Evolutionary conservation across 768 basidiomycete species (phyloP).

Genomic region (Mrakia hoshinonis): DNA sequence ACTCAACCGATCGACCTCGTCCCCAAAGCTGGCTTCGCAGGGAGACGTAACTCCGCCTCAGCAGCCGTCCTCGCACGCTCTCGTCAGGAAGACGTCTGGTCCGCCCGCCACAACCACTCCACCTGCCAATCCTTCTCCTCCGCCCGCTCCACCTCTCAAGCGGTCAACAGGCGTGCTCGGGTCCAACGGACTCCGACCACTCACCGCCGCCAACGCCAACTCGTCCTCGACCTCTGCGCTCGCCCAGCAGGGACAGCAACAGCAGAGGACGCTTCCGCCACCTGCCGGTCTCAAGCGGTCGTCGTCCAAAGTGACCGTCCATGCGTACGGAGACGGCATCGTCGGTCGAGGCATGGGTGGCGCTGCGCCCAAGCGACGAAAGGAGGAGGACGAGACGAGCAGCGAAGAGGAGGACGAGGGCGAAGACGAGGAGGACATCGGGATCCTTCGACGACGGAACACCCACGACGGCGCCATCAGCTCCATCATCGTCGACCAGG

Average conservation of each 20-base stretch:
- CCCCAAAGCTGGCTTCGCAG: constrained; percentile 15
- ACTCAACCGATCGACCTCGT: constrained; percentile 12
- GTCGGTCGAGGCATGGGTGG: constrained; percentile 7
- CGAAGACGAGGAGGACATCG: constrained; percentile 11
- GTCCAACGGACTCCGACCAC: constrained; percentile 18
- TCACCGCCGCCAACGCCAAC: constrained; percentile 13
- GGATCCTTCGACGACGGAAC: constrained; percentile 17
- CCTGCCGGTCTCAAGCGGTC: background rate
- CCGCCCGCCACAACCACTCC: background rate
- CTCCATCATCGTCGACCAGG: constrained; percentile 10
- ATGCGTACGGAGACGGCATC: constrained; percentile 8
- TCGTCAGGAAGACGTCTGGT: background rate
- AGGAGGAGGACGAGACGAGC: background rate
- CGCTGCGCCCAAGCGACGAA: background rate
- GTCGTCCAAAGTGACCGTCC: constrained; percentile 8
- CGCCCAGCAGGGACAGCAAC: background rate
- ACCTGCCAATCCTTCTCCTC: background rate
- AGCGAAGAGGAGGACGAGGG: constrained; percentile 8
- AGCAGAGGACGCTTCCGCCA: background rate
- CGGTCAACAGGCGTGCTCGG: constrained; percentile 15
- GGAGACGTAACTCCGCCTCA: background rate
- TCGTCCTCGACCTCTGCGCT: background rate
- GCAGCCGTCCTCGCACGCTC: background rate
- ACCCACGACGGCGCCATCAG: constrained; percentile 18
- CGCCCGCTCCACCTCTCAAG: constrained; percentile 7